A percentile compares a stretch with the other conserved stretches of the same genome.
These are phyloP conservation scores for Rhexocercosporidium sp. DNA, from an alignment of 2,329 filamentous ascomycete species.

Conservation along the genomic window DNA sequence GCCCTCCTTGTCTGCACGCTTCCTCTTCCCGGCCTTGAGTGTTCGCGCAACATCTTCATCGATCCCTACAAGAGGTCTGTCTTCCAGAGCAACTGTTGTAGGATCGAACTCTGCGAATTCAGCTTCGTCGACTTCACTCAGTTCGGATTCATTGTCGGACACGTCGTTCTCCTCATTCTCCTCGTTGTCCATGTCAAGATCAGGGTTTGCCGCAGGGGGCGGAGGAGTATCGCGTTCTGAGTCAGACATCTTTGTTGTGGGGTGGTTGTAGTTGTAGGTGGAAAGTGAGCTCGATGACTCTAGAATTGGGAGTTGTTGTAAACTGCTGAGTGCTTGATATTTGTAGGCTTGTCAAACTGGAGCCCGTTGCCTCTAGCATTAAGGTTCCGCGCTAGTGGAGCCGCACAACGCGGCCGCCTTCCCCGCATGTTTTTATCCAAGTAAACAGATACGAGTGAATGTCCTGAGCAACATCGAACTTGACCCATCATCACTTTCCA, in stretches of 20 bases:
- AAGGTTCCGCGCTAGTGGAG: neutral
- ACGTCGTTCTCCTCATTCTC: slow-evolving; percentile 38
- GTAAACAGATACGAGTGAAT: slow-evolving; percentile 12
- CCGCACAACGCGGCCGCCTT: slow-evolving; percentile 2
- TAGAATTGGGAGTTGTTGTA: neutral
- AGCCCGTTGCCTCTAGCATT: neutral
- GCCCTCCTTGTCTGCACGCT: slow-evolving; percentile 66
- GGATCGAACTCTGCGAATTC: slow-evolving; percentile 74
- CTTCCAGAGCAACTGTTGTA: slow-evolving; percentile 65
- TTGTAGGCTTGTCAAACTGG: neutral
- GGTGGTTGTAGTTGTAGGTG: neutral
- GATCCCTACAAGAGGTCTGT: slow-evolving; percentile 65
- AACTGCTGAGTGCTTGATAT: neutral
- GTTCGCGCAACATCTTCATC: slow-evolving; percentile 69
- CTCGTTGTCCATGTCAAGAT: slow-evolving; percentile 40
- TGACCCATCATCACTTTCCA: neutral
- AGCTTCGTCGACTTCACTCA: slow-evolving; percentile 73
- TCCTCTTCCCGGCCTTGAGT: slow-evolving; percentile 68
- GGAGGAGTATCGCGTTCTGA: slow-evolving; percentile 34
- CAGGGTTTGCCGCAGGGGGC: slow-evolving; percentile 33
- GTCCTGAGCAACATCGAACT: neutral
- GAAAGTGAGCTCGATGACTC: neutral
- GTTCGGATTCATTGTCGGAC: slow-evolving; percentile 54
- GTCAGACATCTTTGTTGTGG: neutral
- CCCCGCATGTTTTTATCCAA: slow-evolving; percentile 9